Base-by-base conservation (phyloP, 106 monocot genomes). In the Platanthera zijinensis region DNA sequence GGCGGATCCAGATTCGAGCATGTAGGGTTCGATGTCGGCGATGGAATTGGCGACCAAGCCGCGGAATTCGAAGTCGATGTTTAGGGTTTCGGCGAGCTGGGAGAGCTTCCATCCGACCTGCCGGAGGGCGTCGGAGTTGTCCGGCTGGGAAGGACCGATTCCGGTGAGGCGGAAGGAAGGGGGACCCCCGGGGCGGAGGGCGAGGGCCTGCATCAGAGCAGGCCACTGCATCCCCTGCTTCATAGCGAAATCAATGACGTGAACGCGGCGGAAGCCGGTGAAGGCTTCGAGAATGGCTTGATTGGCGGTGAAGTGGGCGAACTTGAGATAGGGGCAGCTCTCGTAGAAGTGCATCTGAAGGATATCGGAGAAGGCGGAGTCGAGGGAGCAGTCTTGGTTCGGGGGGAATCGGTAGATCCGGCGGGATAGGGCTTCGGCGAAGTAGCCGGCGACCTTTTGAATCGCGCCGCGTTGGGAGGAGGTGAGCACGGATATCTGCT, bases 201-300 rank as follows among this genome's bases (percentile, higher is more conserved):
- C 85, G n/a, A 90, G 79, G 7, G 90, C 90, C 46, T 90, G 90
- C 81, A 90, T 79, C 10, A 90, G 85, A 17, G 90, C 85, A 1
- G 90, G 90, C 90, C 90, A 90, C 79, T 90, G 90, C 85, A 87
- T 81, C 62, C 90, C 90, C 52, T 90, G 85, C 76, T 85, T 90
- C 78, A 90, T 85, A 21, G 85, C 76, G 76, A 90, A 90, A 51
- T 90, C 90, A 46, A 90, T 83, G 45, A 90, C 90, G 76, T 90
- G 90, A 76, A 90, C 85, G 1, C 74, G 48, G 32, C 76, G 78
- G 49, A 66, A 70, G 39, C 87, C 87, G 51, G 87, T 74, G 77
- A 87, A 87, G 73, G 90, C 90, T 50, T 90, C 90, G 5, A 90
- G 85, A 66, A 90, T 87, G 73, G 90, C 90, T 51, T 90, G 90